A percentile compares a stretch with the other conserved stretches of the same genome.
Evolutionary conservation across 306 rosid species (phyloP).

Genomic region (Fragaria ananassa): DNA sequence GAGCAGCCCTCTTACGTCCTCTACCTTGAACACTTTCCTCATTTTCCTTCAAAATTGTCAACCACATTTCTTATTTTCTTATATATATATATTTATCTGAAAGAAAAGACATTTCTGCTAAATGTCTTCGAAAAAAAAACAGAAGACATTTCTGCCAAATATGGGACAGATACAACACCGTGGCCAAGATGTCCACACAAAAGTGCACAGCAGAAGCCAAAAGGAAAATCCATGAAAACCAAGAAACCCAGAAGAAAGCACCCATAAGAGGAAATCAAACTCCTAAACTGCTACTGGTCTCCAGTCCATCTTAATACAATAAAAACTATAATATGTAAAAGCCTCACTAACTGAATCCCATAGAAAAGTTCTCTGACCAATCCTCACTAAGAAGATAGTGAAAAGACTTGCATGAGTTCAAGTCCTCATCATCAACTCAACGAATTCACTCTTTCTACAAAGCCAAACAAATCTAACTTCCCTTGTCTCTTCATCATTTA

Average conservation of each 20-base stretch:
- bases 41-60: slow-evolving; percentile 52
- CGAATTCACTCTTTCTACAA: neutral
- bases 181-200: neutral
- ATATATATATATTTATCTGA: neutral
- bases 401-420: neutral
- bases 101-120: neutral
- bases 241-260: neutral
- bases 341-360: neutral
- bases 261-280: neutral
- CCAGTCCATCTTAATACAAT: neutral
- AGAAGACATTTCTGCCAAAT: neutral
- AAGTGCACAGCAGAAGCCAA: neutral
- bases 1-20: slow-evolving; percentile 76
- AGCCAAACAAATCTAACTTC: neutral
- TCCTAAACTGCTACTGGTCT: neutral
- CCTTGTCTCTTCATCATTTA: neutral
- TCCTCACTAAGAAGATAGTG: too few species aligned
- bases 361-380: neutral
- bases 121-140: neutral
- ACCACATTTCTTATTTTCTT: slow-evolving; percentile 2
- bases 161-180: neutral
- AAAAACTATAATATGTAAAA: neutral
- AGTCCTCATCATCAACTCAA: neutral
- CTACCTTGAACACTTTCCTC: slow-evolving; percentile 47
- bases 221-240: neutral